Percentiles rank a stretch among this genome's conserved stretches.
phyloP scores from a whole-genome alignment of 2,329 filamentous ascomycete species.

The Colletotrichum sansevieriae region DNA sequence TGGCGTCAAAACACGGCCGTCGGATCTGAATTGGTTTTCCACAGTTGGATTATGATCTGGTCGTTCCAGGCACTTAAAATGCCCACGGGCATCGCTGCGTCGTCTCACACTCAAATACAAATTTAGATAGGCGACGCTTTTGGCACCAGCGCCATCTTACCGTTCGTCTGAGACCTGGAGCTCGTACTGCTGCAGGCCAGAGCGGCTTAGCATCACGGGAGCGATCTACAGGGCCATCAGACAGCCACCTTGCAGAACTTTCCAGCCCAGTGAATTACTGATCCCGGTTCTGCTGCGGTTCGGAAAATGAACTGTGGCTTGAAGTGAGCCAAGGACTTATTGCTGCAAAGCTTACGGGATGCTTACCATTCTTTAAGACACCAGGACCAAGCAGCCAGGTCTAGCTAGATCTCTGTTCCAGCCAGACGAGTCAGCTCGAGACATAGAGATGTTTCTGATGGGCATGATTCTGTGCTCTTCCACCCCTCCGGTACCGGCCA shows the following conservation, averaged over 20 bases:
- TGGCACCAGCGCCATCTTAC: not conserved
- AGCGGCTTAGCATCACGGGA: slow-evolving; percentile 26
- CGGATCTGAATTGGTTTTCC: slow-evolving; percentile 2
- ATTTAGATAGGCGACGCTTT: slow-evolving; percentile 3
- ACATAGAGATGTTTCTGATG: too few relatives aligned
- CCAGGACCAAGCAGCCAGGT: not conserved
- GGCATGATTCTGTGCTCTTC: too few relatives aligned
- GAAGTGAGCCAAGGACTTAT: not conserved
- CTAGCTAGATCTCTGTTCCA: not conserved
- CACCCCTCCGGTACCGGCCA: not conserved
- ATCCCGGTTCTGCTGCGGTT: not conserved
- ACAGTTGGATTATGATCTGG: not conserved
- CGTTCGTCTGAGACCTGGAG: slow-evolving; percentile 17
- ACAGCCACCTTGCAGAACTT: slow-evolving; percentile 32
- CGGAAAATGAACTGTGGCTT: slow-evolving; percentile 13
- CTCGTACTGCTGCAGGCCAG: slow-evolving; percentile 6
- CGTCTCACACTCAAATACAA: slow-evolving; percentile 5
- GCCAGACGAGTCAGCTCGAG: too few relatives aligned
- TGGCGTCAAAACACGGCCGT: slow-evolving; percentile 19
- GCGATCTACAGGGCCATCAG: slow-evolving; percentile 31
- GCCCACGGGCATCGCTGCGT: not conserved
- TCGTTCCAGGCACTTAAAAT: too few relatives aligned
- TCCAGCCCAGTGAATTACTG: slow-evolving; percentile 6
- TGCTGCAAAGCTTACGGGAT: not conserved
- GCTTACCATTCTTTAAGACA: not conserved